Base-by-base conservation (phyloP, 1,284 basidiomycete species). In the Naganishia liquefaciens region DNA sequence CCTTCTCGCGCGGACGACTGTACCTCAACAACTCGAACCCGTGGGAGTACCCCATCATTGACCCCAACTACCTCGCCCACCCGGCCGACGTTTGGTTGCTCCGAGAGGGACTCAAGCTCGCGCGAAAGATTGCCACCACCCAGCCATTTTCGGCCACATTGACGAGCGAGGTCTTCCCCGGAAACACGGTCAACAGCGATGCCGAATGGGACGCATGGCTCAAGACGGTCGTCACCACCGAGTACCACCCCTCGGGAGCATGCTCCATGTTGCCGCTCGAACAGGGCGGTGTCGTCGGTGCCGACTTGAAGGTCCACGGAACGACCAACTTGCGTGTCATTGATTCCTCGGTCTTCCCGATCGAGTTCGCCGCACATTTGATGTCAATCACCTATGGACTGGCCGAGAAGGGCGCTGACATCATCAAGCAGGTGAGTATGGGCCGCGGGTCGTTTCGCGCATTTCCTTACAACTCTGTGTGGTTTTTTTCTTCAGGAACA, bases 271-370 rank as follows among this genome's bases (percentile, higher is more conserved):
- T 88, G 46, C 87, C 87, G 4, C 76, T 80, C 68, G 77, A 78
- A 40, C 74, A 80, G 65, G 87, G 87, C 52, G 87, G 87, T 69
- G 87, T 88, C 52, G 86, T 89, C 51, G 84, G 85, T 74, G 76
- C 84, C 23, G 79, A 84, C 62, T 77, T 89, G 44, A 79, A 80
- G 70, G 87, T 88, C 10, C 86, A 88, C 75, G 87, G 87, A 39
- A 81, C 83, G 7, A 66, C 66, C 67, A 84, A 84, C 74, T 54
- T 66, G 64, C 68, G 73, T n/a, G 70, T 74, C 30, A 74, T 80
- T 42, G 81, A 82, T 72, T 70, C 80, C 28, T 80, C 78, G 9
- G 77, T 82, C 70, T 74, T 80, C 53, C 81, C 82, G 1, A 69
- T 82, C 13, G 74, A 80, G 10, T 66, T 80, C 39, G 76, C 78